Evolutionary conservation across 2,329 filamentous ascomycete species (phyloP), one percentile per base, ranked within the genome.

Genomic region (Pseudogymnoascus sp.): DNA sequence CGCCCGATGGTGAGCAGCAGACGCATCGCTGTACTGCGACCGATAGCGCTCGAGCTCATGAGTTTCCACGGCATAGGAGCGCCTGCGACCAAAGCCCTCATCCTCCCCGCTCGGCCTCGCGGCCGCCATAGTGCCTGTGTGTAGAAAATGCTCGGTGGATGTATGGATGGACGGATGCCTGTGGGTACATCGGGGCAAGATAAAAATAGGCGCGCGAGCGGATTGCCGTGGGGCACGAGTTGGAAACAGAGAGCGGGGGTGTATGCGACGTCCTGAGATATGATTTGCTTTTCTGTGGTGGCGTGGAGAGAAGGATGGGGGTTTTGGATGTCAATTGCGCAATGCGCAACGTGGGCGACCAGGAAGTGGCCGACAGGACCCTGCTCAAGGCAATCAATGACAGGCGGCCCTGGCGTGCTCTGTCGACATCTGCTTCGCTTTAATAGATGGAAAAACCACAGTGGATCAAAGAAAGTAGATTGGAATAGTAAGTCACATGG

Each of bases 31-130:
- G 47, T 72, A 72, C 59, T 70, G 68, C 40, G 64, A 63, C 63
- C 67, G 67, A 24, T 70, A 37, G 24, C 64, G 63, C 26, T 63
- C 64, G 33, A 73, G 59, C 60, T 72, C 71, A 21, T 69, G 71
- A 6, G 69, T 64, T 64, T 71, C 69, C 37, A 65, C 66, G 64
- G 69, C n/a, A n/a, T 61, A 40, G 4, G 59, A 61, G 33, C 59
- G 59, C 21, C 35, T 42, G 26, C 35, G 59, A 19, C 29, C 16
- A 33, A 56, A 13, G 29, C 21, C 50, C 16, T 14, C 50, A 29
- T 35, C 50, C 10, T 14, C n/a, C 50, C 29, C 4, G 50, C 50
- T 35, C 50, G 29, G 29, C 50, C 50, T n/a, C 29, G 16, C 50
- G 50, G 29, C 50, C 29, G 50, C 50, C 50, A 56, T 56, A 33